Evolutionary conservation across 208 protist genomes (phyloP).

Genomic region (Acanthamoeba healyi): DNA sequence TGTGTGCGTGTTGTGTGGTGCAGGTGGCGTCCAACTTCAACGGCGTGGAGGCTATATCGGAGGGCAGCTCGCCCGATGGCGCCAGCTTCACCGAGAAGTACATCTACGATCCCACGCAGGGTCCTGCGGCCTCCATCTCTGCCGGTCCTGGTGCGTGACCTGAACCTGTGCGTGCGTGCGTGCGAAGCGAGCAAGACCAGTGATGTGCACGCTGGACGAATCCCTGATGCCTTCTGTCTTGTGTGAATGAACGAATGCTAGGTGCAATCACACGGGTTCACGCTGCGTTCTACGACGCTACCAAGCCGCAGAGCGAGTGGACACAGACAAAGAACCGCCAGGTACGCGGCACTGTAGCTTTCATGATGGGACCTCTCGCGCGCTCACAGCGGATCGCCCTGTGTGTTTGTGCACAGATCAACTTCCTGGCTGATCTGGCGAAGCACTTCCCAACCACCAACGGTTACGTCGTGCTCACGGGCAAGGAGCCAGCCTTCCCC

Average conservation of each 20-base stretch:
- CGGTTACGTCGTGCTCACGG: slow-evolving; percentile 61
- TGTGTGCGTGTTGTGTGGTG: no score
- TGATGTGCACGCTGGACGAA: no score
- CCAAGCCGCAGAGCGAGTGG: slow-evolving; percentile 51
- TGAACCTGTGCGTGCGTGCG: neutral
- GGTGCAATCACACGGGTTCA: slow-evolving; percentile 51
- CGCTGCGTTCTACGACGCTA: slow-evolving; percentile 47
- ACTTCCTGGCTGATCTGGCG: slow-evolving; percentile 54
- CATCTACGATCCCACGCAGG: slow-evolving; percentile 55
- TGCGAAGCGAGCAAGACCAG: no score
- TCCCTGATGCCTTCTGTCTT: no score
- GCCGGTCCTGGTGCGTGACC: slow-evolving; percentile 27
- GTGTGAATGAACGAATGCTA: neutral
- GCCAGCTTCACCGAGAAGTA: slow-evolving; percentile 73
- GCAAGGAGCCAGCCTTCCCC: slow-evolving; percentile 55
- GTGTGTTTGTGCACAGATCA: neutral
- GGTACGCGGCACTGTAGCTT: neutral
- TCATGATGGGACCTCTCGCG: neutral
- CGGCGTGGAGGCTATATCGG: slow-evolving; percentile 72
- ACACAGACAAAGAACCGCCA: slow-evolving; percentile 35
- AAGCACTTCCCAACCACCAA: slow-evolving; percentile 65
- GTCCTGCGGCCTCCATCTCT: slow-evolving; percentile 66
- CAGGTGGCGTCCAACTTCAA: slow-evolving; percentile 77
- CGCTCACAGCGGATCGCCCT: neutral
- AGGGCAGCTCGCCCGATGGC: slow-evolving; percentile 41